Evolutionary conservation across 306 rosid genomes (phyloP).

Genomic region (Arachis hypogaea): DNA sequence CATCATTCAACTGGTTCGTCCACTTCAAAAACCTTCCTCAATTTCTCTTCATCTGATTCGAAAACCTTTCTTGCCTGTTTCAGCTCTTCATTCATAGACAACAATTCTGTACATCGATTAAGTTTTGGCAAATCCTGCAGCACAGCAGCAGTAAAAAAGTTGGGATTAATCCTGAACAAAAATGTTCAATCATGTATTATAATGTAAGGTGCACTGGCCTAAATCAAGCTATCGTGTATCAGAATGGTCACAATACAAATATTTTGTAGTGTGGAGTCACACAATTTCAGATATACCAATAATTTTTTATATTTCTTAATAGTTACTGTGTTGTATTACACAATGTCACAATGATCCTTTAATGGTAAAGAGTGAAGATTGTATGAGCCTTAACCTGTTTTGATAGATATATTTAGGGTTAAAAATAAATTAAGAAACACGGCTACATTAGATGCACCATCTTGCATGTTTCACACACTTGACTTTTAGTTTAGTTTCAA

Average conservation of each 20-base stretch:
- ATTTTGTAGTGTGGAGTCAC: not conserved
- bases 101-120: constrained; percentile 79
- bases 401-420: constrained; percentile 9
- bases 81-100: constrained; percentile 91
- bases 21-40: constrained; percentile 75
- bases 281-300: not conserved
- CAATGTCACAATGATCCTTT: not conserved
- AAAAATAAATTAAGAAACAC: constrained; percentile 1
- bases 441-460: not conserved
- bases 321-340: constrained; percentile 1
- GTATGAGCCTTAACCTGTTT: not conserved
- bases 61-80: constrained; percentile 94
- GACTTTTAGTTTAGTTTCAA: constrained; percentile 8
- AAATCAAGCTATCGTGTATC: not conserved
- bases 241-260: constrained; percentile 19
- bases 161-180: constrained; percentile 4
- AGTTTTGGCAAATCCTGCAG: constrained; percentile 63
- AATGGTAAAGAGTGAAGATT: too few species aligned
- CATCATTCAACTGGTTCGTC: constrained; percentile 51
- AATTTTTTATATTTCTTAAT: not conserved
- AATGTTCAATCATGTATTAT: constrained; percentile 6
- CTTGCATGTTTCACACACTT: not conserved
- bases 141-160: not conserved
- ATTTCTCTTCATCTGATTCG: constrained; percentile 82
- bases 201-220: not conserved